phyloP scores from a whole-genome alignment of 202 grass and related monocot genomes.

The Schoenoplectus tabernaemontani region DNA sequence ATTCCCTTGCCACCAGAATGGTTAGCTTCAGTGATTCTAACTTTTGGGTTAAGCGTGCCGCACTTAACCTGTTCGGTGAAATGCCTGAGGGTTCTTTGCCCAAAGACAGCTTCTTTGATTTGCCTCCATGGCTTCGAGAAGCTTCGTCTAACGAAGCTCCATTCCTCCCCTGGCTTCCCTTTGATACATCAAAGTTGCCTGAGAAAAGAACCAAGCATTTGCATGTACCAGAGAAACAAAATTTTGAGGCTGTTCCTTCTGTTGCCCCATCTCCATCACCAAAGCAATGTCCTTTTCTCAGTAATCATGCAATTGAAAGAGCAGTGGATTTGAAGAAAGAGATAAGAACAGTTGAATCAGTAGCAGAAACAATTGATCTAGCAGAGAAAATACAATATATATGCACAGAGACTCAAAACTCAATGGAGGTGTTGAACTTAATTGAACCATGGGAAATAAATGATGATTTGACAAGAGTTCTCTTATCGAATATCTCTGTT shows the following conservation, averaged over 20 bases:
- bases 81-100: constrained; percentile 26
- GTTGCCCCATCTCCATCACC: not conserved
- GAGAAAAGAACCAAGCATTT: not conserved
- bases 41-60: constrained; percentile 42
- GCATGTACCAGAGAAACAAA: not conserved
- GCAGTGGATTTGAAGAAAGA: constrained; percentile 33
- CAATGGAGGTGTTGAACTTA: constrained; percentile 39
- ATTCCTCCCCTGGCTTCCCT: constrained; percentile 44
- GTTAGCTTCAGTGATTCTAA: not conserved
- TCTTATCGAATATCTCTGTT: constrained; percentile 44
- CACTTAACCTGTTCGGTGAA: constrained; percentile 65
- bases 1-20: constrained; percentile 26
- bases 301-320: constrained; percentile 1
- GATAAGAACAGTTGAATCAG: constrained; percentile 29
- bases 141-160: constrained; percentile 17
- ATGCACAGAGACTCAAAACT: constrained; percentile 45
- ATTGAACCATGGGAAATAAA: constrained; percentile 64
- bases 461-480: constrained; percentile 37
- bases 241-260: not conserved
- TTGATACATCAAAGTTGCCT: constrained; percentile 21
- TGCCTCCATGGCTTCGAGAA: constrained; percentile 41
- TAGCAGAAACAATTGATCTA: constrained; percentile 27
- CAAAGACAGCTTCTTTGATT: constrained; percentile 36
- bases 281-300: constrained; percentile 10
- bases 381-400: constrained; percentile 44